Evolutionary conservation across 257 asterid genomes (phyloP), one percentile per base, ranked within the genome.

Genomic region (Leptodermis oblonga): DNA sequence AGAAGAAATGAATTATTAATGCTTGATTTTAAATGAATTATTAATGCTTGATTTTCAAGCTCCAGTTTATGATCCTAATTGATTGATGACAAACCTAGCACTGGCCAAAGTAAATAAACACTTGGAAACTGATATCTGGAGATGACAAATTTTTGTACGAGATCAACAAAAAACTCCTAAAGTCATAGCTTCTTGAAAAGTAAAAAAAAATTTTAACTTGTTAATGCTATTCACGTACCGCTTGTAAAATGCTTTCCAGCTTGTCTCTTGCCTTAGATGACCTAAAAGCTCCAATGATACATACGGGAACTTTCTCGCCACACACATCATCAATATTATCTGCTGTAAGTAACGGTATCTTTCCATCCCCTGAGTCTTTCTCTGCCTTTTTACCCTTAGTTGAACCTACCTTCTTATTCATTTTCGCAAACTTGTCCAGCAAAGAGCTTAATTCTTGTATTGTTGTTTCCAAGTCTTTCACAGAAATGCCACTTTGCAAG

Each of bases 281-380:
- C 80, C 89, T 81, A 84, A 84, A 89, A 65, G 80, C 93, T 9
- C 97, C 99, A 31, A 94, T 76, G 54, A 94, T 55, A 78, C 99
- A 94, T n/a, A 94, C 89, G 3, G 97, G 96, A 51, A 81, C 77
- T 75, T 78, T 85, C 26, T 84, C 88, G 30, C 90, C 81, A 52
- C 99, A 94, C 28, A 94, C 64, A 25, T 80, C 82, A 72, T 83
- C 56, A 63, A 89, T 80, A 80, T 87, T 94, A 23, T 95, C 82
- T 65, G 85, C 73, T n/a, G 86, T 76, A 70, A 94, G 93, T 78
- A 89, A 59, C 0, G 88, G 88, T 62, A 90, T 58, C 62, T 36
- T 71, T 51, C 61, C 68, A 34, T 67, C 82, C 62, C 74, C 85
- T 20, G 96, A 74, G 67, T 77, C 84, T 46, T 77, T 56, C 26